Base-by-base conservation (phyloP, 352 stramenopile genomes). In the Phytopythium boreale region DNA sequence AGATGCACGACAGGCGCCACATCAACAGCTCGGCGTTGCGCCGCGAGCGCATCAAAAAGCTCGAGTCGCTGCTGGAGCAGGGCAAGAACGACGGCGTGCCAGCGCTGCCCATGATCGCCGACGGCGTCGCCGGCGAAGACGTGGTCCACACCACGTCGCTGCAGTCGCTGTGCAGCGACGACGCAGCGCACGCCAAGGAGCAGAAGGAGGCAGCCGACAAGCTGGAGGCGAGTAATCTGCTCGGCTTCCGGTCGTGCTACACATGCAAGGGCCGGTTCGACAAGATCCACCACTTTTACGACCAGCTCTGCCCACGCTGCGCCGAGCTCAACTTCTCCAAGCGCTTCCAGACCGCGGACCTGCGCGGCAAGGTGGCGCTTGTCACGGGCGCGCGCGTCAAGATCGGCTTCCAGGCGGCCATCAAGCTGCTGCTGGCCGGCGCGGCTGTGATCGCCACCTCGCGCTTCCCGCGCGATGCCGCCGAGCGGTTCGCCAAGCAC, bases 321-420 rank as follows among this genome's bases (percentile, higher is more conserved):
- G 93, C 97, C 0, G 76, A 92, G 37, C 72, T 99, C 34, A 99
- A 98, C 72, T 99, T 93, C 61, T 71, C 84, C 20, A 99, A 99
- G 74, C 86, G 97, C 43, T 95, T 98, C 71, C 90, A 98, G 73
- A 91, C 84, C 1, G 74, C 84, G 2, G 81, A 98, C 66, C 69
- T 98, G 63, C 80, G 76, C 24, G 89, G 89, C 24, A 97, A 93
- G 52, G 86, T 98, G 10, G 95, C 93, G 7, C 71, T 99, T 10
- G 90, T 99, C 19, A 99, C 97, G 0, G 97, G 97, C 44, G 93
- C 92, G 46, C 88, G 97, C 12, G 96, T 99, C 61, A 99, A 99
- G 79, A 99, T 99, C 76, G 97, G 97, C 19, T 98, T 96, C 69
- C 95, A 98, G 70, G 88, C 90, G 2, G 93, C 90, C 26, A 75